phyloP scores from a whole-genome alignment of 2,329 filamentous ascomycete genomes.

The Grosmannia clavigera region DNA sequence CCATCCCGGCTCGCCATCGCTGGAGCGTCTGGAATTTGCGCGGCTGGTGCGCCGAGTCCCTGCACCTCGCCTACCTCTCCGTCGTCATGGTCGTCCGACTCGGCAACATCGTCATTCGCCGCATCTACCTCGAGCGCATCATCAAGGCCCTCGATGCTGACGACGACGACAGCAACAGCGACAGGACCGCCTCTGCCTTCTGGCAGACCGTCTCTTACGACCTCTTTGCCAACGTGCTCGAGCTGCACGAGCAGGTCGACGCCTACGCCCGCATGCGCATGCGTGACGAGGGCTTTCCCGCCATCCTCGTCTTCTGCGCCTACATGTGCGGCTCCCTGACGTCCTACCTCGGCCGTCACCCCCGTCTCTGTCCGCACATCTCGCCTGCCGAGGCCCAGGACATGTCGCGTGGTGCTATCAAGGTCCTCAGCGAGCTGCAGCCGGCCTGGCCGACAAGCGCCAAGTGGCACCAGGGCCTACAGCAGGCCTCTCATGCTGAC shows the following conservation, averaged over 20 bases:
- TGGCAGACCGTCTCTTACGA: constrained; percentile 11
- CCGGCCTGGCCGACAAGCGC: constrained; percentile 13
- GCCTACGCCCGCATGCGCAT: constrained; percentile 9
- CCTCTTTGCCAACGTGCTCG: constrained; percentile 23
- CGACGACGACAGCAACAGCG: background rate
- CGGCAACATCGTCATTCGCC: constrained; percentile 44
- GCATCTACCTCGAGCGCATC: constrained; percentile 36
- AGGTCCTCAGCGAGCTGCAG: constrained; percentile 13
- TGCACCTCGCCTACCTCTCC: constrained; percentile 41
- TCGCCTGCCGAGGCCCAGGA: constrained; percentile 7
- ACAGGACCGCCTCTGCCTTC: background rate
- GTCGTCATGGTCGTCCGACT: constrained; percentile 42
- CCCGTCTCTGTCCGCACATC: constrained; percentile 8
- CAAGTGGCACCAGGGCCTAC: constrained; percentile 13
- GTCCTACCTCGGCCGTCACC: constrained; percentile 10
- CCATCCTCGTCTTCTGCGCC: constrained; percentile 26
- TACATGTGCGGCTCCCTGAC: constrained; percentile 26
- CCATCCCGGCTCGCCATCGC: constrained; percentile 32
- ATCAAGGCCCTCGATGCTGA: background rate
- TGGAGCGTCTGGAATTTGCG: constrained; percentile 32
- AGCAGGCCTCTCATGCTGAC: constrained; percentile 11
- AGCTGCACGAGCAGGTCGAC: constrained; percentile 24
- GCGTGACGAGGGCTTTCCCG: constrained; percentile 16
- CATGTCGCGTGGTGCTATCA: constrained; percentile 11
- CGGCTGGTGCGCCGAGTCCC: constrained; percentile 31